These are phyloP conservation scores for Gossypium trilobum DNA, from an alignment of 441 rosid species.

Conservation along the genomic window DNA sequence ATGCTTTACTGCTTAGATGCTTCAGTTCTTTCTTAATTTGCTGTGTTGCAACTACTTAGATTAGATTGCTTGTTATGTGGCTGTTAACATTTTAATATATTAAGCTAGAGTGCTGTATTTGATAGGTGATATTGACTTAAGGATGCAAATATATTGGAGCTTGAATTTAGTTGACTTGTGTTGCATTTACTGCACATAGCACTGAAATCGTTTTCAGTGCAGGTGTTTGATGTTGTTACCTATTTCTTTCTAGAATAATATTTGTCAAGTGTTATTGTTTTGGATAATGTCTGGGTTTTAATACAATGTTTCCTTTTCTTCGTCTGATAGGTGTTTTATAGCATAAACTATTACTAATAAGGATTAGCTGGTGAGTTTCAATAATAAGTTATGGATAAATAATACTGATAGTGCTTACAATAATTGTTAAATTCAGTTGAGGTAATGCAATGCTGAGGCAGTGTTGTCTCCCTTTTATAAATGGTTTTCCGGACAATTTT, in stretches of 20 bases:
- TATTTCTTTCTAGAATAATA: background rate
- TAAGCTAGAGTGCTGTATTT: background rate
- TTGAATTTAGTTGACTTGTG: background rate
- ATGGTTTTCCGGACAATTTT: no score
- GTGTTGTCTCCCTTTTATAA: background rate
- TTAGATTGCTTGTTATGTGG: background rate
- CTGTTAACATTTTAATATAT: background rate
- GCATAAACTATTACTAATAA: background rate
- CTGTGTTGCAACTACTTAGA: background rate
- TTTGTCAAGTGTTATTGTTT: background rate
- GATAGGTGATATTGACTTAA: background rate
- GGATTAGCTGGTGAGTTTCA: background rate
- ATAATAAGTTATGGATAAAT: background rate
- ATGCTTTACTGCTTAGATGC: background rate
- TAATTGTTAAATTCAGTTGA: background rate
- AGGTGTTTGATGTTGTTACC: background rate
- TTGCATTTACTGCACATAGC: background rate
- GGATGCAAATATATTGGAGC: background rate
- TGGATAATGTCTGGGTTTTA: background rate
- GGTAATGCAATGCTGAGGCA: background rate
- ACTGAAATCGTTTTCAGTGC: background rate
- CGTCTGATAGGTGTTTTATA: background rate
- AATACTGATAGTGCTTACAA: background rate
- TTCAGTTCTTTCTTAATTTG: background rate
- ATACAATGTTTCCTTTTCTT: background rate